phyloP scores from a whole-genome alignment of 2,329 filamentous ascomycete species.

The Pseudopyrenochaeta lycopersici region DNA sequence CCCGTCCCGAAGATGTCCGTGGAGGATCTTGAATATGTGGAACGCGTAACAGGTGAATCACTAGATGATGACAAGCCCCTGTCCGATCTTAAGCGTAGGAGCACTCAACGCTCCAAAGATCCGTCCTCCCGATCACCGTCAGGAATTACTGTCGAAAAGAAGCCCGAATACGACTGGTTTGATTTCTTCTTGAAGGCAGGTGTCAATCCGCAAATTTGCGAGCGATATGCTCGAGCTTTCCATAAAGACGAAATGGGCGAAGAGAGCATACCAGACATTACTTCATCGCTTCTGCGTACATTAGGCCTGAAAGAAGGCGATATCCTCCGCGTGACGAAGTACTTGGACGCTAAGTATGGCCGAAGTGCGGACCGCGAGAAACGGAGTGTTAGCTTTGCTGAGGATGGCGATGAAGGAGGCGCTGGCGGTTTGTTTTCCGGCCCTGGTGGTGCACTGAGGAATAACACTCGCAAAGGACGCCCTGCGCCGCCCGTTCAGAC shows the following conservation, averaged over 20 bases:
- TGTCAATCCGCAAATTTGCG: constrained; percentile 90
- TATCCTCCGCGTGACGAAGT: constrained; percentile 93
- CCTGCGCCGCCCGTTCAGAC: constrained; percentile 87
- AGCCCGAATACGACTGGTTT: constrained; percentile 95
- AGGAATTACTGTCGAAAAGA: constrained; percentile 72
- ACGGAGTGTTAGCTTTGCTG: constrained; percentile 63
- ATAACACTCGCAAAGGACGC: constrained; percentile 92
- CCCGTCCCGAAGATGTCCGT: constrained; percentile 95
- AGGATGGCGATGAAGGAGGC: constrained; percentile 65
- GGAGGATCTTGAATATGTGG: constrained; percentile 94
- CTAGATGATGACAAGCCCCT: constrained; percentile 92
- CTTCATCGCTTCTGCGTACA: constrained; percentile 81
- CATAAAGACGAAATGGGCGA: constrained; percentile 94
- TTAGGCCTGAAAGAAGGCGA: constrained; percentile 96
- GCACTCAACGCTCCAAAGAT: constrained; percentile 60
- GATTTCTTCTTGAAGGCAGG: constrained; percentile 96
- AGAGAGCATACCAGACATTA: constrained; percentile 88
- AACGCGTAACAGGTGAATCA: constrained; percentile 84
- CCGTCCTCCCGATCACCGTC: constrained; percentile 53
- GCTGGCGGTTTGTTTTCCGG: constrained; percentile 90
- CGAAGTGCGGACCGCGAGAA: constrained; percentile 66
- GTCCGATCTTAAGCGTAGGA: constrained; percentile 75
- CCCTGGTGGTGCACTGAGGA: constrained; percentile 86
- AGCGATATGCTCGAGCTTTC: constrained; percentile 92
- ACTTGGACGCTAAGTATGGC: constrained; percentile 80